Evolutionary conservation across 345 rosid genomes (phyloP), one percentile per base, ranked within the genome.

Genomic region (Pugionium dolabratum): DNA sequence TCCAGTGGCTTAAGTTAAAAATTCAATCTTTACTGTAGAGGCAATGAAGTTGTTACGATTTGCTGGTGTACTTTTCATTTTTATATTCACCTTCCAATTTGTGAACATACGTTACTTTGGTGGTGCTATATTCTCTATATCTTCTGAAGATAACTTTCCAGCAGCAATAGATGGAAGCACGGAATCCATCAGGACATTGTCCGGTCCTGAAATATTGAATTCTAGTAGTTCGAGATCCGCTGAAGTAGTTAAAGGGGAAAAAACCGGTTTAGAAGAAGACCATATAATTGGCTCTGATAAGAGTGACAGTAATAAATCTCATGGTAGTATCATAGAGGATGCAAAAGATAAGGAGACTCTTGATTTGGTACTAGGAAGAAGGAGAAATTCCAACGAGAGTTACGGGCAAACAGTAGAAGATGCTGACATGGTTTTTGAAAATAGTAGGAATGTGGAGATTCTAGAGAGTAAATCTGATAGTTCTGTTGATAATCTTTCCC

Each of bases 31-130:
- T 53, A 8, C 0, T 2, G 7, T 48, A 35, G 85, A 80, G 37
- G 77, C 78, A 31, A 76, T 82, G 87, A 86, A 67, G 76, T 62
- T 76, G 73, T 72, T 87, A 25, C 73, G 86, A 79, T 53, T 81
- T 54, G 40, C 58, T 62, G 88, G 76, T 58, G 6, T 75, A 3
- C 60, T 69, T 54, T 74, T 92, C 72, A 61, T 71, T 4, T 50
- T 79, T 31, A 41, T 84, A 48, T 30, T 78, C 25, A 11, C 72
- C 47, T 75, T 89, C 79, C 96, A 84, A 42, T 83, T 52, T 72
- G 33, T 87, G 54, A 88, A 86, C 51, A 80, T 89, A 32, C 92
- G 85, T 0, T 74, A 77, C 26, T 72, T 49, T 52, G 82, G 78
- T 41, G 79, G 74, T 52, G 62, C 78, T 73, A 55, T 82, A 2